Evolutionary conservation across 2,329 filamentous ascomycete species (phyloP).

Genomic region (Nemania sp.): DNA sequence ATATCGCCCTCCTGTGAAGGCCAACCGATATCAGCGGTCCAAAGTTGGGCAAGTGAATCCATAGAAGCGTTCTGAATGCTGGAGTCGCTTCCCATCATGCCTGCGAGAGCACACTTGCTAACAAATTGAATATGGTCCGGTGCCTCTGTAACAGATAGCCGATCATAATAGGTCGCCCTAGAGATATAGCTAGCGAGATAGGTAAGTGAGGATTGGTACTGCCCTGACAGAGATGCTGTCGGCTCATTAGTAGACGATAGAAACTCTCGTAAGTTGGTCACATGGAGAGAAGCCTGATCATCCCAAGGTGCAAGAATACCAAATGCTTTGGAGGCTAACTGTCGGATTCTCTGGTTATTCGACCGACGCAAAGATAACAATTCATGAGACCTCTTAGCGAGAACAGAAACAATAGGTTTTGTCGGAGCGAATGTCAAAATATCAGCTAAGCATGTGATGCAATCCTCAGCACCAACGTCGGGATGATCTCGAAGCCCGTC

Average conservation of each 20-base stretch:
- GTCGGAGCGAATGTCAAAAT: slow-evolving; percentile 38
- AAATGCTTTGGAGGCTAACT: slow-evolving; percentile 68
- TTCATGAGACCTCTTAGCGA: slow-evolving; percentile 52
- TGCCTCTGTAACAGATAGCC: slow-evolving; percentile 19
- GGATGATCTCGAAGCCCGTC: slow-evolving; percentile 56
- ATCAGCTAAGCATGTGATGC: slow-evolving; percentile 34
- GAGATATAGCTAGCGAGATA: slow-evolving; percentile 37
- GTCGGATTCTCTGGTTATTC: slow-evolving; percentile 70
- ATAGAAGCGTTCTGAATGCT: slow-evolving; percentile 36
- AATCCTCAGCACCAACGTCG: slow-evolving; percentile 42
- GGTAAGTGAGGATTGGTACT: slow-evolving; percentile 38
- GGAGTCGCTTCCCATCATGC: slow-evolving; percentile 26
- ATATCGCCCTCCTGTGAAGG: slow-evolving; percentile 46
- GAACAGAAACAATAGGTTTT: slow-evolving; percentile 35
- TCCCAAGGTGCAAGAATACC: slow-evolving; percentile 77
- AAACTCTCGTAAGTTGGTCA: slow-evolving; percentile 43
- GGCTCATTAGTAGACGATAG: slow-evolving; percentile 33
- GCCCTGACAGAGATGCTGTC: slow-evolving; percentile 34
- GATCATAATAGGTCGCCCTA: slow-evolving; percentile 34
- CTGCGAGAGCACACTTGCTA: slow-evolving; percentile 23
- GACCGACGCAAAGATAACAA: slow-evolving; percentile 67
- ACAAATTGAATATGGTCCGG: slow-evolving; percentile 34
- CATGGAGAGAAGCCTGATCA: slow-evolving; percentile 43
- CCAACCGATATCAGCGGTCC: slow-evolving; percentile 38
- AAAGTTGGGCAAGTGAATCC: slow-evolving; percentile 39